Evolutionary conservation across 352 stramenopile genomes (phyloP), one percentile per base, ranked within the genome.

Genomic region (Phytophthora multivora): DNA sequence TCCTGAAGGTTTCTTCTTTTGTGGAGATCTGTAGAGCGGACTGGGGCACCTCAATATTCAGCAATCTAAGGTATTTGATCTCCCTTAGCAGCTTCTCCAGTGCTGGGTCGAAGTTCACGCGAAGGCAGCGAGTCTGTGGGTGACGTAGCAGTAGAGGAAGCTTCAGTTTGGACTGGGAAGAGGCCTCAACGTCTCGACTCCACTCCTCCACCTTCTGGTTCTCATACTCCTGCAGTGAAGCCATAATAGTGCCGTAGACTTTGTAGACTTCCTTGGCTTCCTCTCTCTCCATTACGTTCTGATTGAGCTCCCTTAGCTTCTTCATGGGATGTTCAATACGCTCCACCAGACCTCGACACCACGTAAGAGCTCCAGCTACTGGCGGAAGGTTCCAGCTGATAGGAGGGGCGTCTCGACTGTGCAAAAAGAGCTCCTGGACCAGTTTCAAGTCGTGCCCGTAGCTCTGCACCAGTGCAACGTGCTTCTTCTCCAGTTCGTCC

Each of bases 201-300:
- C 97, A 99, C 59, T 99, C 93, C 59, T 98, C 89, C 6, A 98
- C 96, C 59, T 99, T 98, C 59, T 98, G 93, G 52, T 91, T 97
- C 68, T 99, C 96, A 58, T 98, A 99, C 66, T 99, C 96, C 51
- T 98, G 79, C 33, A 99, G 71, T n/a, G 91, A 98, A 19, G 95
- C 89, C 59, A 98, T 94, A 59, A 99, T 97, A 16, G 91, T 98
- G 10, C 82, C 85, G 57, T 98, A 98, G 0, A 99, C 90, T 71
- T 99, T 99, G 65, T 96, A 93, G n/a, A 99, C 96, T 63, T 99
- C 96, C 60, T 99, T 99, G 21, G 96, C 95, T 75, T 99, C 97
- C 66, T 99, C 97, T 4, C 97, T 93, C 41, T 99, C 96, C 77
- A 99, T 97, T 38, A 99, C 97, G 59, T 96, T 98, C 40, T 94